Evolutionary conservation across 2,329 filamentous ascomycete genomes (phyloP), one percentile per base, ranked within the genome.

Genomic region (Stachybotrys elegans): DNA sequence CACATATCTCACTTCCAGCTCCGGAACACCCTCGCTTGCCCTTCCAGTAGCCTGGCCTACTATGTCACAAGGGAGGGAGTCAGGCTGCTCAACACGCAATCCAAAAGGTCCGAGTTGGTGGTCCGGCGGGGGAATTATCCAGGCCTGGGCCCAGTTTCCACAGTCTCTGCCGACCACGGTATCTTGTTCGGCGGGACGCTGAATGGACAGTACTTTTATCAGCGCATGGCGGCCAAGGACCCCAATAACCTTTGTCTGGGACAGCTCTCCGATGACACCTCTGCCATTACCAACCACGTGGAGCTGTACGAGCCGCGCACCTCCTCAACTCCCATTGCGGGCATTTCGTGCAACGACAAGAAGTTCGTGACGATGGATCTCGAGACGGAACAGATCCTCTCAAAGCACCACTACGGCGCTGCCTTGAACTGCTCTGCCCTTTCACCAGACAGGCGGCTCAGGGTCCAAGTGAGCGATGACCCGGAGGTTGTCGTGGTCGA

Each of bases 371-470:
- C 79, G 22, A 61, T 85, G 37, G 81, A 85, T 51, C 57, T 84
- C 9, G 61, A 62, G 31, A 78, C 79, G 4, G 77, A 85, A 48
- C 75, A 68, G 20, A 79, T 86, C 48, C 66, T 79, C 5, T 68
- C 73, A 29, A 66, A 75, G 23, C 66, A 61, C 37, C 60, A 53
- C 43, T 88, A 84, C 58, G 62, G 72, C 0, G 75, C 78, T 51
- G 72, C 85, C 3, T 71, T 89, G 48, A 92, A 92, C 62, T 88
- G 84, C 65, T 79, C 84, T 1, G 81, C 84, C 2, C 72, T 86
- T 2, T 88, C 84, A 1, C 82, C 86, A 1, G 83, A 90, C 57
- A 74, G 79, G 43, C 79, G 86, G 4, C 69, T 91, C 52, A 81
- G 87, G 40, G 79, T 83, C 14, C 73, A 90, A 49, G 86, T 89